Percentiles rank a stretch among this genome's conserved stretches.
Evolutionary conservation across 768 basidiomycete species (phyloP).

Genomic region (Auricularia cornea): DNA sequence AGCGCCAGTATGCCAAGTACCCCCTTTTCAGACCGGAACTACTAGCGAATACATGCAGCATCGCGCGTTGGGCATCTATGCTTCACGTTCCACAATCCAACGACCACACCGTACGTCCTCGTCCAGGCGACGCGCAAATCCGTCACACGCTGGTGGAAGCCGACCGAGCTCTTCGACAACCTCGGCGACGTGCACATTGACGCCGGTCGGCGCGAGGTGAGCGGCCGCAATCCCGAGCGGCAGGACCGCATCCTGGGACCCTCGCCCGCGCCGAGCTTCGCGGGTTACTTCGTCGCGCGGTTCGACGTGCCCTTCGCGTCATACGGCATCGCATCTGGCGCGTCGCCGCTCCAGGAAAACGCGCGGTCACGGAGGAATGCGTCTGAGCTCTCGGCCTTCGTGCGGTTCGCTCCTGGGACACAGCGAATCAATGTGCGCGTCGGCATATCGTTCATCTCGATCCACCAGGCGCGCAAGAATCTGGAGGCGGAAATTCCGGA

Average conservation of each 20-base stretch:
- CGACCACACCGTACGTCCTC: conserved; percentile 46
- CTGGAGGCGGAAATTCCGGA: conserved; percentile 43
- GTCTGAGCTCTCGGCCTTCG: conserved; percentile 36
- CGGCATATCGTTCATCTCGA: conserved; percentile 67
- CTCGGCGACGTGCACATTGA: conserved; percentile 42
- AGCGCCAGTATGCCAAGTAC: conserved; percentile 55
- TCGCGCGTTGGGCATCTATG: conserved; percentile 69
- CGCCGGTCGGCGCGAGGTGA: conserved; percentile 39
- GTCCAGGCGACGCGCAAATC: conserved; percentile 60
- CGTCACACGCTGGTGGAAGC: conserved; percentile 44
- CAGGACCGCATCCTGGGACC: conserved; percentile 67
- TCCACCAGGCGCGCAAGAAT: conserved; percentile 52
- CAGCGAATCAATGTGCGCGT: conserved; percentile 45
- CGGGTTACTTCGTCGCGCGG: conserved; percentile 36
- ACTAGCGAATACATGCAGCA: conserved; percentile 30
- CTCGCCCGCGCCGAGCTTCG: conserved; percentile 26
- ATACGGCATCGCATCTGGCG: conserved; percentile 45
- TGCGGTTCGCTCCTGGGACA: conserved; percentile 19
- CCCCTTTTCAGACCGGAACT: too few species aligned
- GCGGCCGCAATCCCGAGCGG: conserved; percentile 56
- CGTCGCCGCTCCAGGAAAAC: conserved; percentile 26
- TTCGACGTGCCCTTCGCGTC: conserved; percentile 39
- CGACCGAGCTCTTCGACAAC: conserved; percentile 44
- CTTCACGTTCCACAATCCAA: conserved; percentile 47
- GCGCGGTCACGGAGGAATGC: conserved; percentile 31